Percentiles rank a stretch among this genome's conserved stretches.
These are phyloP conservation scores for Eimeria falciformis DNA, from an alignment of 169 alveolate genomes.

Conservation along the genomic window DNA sequence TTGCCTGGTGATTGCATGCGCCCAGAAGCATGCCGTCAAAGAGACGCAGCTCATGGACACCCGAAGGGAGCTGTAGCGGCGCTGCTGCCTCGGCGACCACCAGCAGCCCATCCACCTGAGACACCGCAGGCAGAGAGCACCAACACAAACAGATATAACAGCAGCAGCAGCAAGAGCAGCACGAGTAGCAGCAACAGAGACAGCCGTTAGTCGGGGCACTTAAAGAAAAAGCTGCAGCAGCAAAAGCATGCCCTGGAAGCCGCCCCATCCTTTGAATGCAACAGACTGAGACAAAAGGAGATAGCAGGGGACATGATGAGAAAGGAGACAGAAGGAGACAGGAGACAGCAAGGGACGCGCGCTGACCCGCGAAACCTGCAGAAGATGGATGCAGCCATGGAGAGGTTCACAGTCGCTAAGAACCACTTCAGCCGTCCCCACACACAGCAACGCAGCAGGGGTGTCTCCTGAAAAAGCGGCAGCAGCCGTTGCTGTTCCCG, in stretches of 20 bases:
- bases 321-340: background rate
- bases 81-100: background rate
- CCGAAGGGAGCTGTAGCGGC: background rate
- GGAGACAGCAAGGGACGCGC: background rate
- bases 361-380: background rate
- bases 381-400: slow-evolving; percentile 4
- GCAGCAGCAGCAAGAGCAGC: background rate
- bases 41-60: slow-evolving; percentile 40
- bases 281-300: background rate
- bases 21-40: slow-evolving; percentile 42
- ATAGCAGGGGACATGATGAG: background rate
- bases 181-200: background rate
- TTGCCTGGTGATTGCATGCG: slow-evolving; percentile 54
- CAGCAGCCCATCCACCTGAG: slow-evolving; percentile 26
- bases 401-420: slow-evolving; percentile 29
- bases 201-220: too few species aligned
- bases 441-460: slow-evolving; percentile 23
- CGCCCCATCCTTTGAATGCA: background rate
- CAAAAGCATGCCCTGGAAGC: background rate
- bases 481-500: background rate
- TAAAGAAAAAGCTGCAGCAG: background rate
- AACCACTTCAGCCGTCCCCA: slow-evolving; percentile 52
- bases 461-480: background rate
- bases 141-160: background rate
- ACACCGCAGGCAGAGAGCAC: background rate